Evolutionary conservation across 2,329 filamentous ascomycete genomes (phyloP), one percentile per base, ranked within the genome.

Genomic region (Cryphonectria carpinicola): DNA sequence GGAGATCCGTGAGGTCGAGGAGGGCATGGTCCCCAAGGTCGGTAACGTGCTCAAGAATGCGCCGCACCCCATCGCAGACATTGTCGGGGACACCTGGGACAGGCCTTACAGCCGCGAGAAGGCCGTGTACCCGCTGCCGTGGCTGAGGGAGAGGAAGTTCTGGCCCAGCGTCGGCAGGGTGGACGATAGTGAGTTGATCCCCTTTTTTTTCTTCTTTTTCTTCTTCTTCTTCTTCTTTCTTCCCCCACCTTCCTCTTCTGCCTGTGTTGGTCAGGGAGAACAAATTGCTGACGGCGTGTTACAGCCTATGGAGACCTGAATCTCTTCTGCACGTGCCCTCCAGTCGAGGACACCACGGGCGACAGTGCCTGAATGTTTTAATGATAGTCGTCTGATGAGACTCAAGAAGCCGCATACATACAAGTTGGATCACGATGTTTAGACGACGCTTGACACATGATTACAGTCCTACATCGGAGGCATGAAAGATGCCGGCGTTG

Each of bases 111-210:
- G 86, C 0, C 85, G 94, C 39, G 92, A 96, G 83, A 87, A 90
- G 82, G 95, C 95, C 0, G 95, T 94, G 0, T 98, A 97, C 80
- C 95, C 95, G 25, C 79, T 97, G 73, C 85, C 90, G 0, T 97
- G 89, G 82, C 82, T 98, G 73, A 88, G 89, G 80, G 93, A 97
- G 88, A 98, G 97, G 91, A 98, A 98, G 86, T 98, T 98, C 83
- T 98, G 95, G 95, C 95, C 95, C 0, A 90, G 85, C 49, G 94
- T 97, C 19, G 93, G 92, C 8, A 88, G 95, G 79, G 85, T 98
- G 28, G 93, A 98, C 79, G 95, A 98, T 84, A 88, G 93, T 95
- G 81, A 86, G 92, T 85, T 66, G 25, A 63, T 28, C 25, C 17
- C 39, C 43, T 35, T 10, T 41, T 41, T 41, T n/a, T 6, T 8